Evolutionary conservation across 495 filamentous ascomycete genomes (phyloP).

Genomic region (Endocarpon pusillum): DNA sequence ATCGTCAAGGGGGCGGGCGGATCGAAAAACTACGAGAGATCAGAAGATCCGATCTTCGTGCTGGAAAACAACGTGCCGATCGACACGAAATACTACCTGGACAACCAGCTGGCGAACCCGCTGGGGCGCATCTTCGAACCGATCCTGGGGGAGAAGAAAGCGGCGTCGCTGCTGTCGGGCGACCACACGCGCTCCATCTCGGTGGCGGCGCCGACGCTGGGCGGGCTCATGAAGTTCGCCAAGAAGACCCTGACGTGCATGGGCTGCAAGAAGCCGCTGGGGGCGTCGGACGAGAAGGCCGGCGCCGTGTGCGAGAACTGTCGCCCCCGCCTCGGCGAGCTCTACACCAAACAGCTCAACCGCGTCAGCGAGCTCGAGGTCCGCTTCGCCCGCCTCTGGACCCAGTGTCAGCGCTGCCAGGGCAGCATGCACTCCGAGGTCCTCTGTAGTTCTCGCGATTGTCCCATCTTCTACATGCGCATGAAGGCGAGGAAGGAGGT

Average conservation of each 20-base stretch:
- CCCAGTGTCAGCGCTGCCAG: constrained; percentile 95
- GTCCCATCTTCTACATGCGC: constrained; percentile 98
- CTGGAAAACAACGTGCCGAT: constrained; percentile 96
- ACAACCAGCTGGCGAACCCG: constrained; percentile 93
- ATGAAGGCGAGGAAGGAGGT: constrained; percentile 99
- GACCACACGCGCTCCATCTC: constrained; percentile 86
- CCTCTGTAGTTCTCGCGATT: constrained; percentile 89
- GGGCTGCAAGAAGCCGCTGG: constrained; percentile 93
- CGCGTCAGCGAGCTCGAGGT: constrained; percentile 87
- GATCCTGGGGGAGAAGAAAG: constrained; percentile 83
- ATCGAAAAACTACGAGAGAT: constrained; percentile 85
- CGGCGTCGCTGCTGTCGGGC: constrained; percentile 62
- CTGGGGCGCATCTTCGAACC: constrained; percentile 93
- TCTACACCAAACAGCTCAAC: constrained; percentile 80
- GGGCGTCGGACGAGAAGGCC: constrained; percentile 54
- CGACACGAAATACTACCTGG: constrained; percentile 97
- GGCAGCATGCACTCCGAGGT: constrained; percentile 96
- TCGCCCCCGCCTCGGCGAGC: constrained; percentile 66
- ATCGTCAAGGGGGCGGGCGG: constrained; percentile 84
- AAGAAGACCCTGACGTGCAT: constrained; percentile 96
- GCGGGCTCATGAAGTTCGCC: constrained; percentile 94
- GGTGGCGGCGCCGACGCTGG: constrained; percentile 73
- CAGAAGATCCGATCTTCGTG: constrained; percentile 91
- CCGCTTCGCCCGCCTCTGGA: constrained; percentile 85
- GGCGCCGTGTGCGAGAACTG: constrained; percentile 84